A percentile compares a stretch with the other conserved stretches of the same genome.
phyloP scores from a whole-genome alignment of 1,284 basidiomycete species.

The Porodaedalea pini region DNA sequence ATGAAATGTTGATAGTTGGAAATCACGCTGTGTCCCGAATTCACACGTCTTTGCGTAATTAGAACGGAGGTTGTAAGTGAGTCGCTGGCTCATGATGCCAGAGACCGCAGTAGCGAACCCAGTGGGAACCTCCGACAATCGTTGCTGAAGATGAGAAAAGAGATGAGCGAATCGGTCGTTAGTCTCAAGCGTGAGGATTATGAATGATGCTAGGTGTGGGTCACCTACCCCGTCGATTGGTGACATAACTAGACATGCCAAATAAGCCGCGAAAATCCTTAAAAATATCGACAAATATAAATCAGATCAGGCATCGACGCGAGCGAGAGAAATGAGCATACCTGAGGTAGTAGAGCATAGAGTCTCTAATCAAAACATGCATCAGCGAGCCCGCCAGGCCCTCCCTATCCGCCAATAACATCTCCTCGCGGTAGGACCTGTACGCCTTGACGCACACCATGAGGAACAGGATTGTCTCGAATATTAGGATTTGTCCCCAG shows the following conservation, averaged over 20 bases:
- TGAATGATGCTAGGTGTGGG: not conserved
- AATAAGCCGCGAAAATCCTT: not conserved
- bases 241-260: not conserved
- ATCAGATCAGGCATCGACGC: not conserved
- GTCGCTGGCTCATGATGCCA: slow-evolving; percentile 5
- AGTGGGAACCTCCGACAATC: slow-evolving; percentile 1
- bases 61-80: slow-evolving; percentile 1
- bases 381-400: not conserved
- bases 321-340: not conserved
- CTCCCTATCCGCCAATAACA: not conserved
- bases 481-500: slow-evolving; percentile 2
- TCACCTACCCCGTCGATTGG: not conserved
- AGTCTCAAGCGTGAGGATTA: not conserved
- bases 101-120: slow-evolving; percentile 5
- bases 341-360: not conserved
- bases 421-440: not conserved
- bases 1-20: not conserved
- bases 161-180: not conserved
- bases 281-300: not conserved
- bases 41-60: not conserved
- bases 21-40: not conserved
- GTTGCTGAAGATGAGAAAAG: not conserved
- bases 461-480: slow-evolving; percentile 4
- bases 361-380: slow-evolving; percentile 5
- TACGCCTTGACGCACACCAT: slow-evolving; percentile 5